Evolutionary conservation across 345 rosid genomes (phyloP).

Genomic region (Rubroshorea leprosula): DNA sequence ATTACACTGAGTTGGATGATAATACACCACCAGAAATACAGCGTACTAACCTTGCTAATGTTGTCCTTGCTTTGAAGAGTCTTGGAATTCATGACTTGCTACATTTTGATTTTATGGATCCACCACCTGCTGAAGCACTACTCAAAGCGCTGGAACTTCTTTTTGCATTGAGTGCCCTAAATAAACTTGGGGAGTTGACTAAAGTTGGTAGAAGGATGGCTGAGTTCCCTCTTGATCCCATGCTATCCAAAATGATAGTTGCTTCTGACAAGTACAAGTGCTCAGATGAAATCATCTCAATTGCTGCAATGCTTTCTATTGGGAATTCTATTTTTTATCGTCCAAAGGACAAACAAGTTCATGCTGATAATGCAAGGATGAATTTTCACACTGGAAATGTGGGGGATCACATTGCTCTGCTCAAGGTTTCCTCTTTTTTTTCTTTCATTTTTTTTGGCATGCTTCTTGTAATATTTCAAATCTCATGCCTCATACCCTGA

Average conservation of each 20-base stretch:
- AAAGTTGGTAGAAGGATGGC: conserved; percentile 96
- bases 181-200: conserved; percentile 91
- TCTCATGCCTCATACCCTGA: not conserved
- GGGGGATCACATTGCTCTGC: conserved; percentile 88
- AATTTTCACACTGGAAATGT: conserved; percentile 91
- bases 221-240: conserved; percentile 94
- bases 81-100: conserved; percentile 92
- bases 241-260: conserved; percentile 87
- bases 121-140: conserved; percentile 96
- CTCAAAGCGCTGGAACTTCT: conserved; percentile 79
- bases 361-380: conserved; percentile 93
- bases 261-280: conserved; percentile 88
- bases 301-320: conserved; percentile 90
- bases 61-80: conserved; percentile 89
- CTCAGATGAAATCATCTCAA: conserved; percentile 82
- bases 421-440: conserved; percentile 48
- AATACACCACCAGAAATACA: conserved; percentile 93
- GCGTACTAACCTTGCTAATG: conserved; percentile 91
- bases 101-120: conserved; percentile 96
- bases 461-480: not conserved
- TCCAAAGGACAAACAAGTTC: conserved; percentile 96
- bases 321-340: conserved; percentile 96
- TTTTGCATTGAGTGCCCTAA: conserved; percentile 83
- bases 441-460: not conserved
- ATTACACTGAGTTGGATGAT: conserved; percentile 81